These are phyloP conservation scores for Yamadazyma tumulicola DNA, from an alignment of 805 yeast species.

Conservation along the genomic window DNA sequence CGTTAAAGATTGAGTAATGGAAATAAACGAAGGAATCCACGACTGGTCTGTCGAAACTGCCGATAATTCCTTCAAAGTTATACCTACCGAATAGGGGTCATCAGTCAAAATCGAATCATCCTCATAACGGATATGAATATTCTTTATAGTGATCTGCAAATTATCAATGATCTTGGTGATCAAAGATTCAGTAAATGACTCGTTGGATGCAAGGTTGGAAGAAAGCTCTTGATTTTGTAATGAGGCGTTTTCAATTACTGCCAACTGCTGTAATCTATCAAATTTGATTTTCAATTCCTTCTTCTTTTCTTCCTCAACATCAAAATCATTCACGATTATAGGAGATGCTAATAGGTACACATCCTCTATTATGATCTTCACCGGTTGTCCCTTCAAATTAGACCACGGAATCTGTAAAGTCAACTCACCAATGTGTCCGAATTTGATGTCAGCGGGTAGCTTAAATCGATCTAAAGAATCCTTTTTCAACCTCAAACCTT, in stretches of 20 bases:
- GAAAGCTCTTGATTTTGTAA: constrained; percentile 24
- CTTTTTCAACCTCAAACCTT: constrained; percentile 72
- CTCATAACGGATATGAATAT: constrained; percentile 90
- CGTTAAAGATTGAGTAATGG: constrained; percentile 62
- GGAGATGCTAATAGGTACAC: constrained; percentile 83
- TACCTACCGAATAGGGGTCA: constrained; percentile 75
- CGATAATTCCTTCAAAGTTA: constrained; percentile 79
- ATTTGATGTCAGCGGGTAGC: constrained; percentile 80
- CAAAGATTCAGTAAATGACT: constrained; percentile 81
- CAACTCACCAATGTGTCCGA: constrained; percentile 87
- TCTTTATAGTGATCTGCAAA: constrained; percentile 83
- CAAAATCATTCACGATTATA: constrained; percentile 47
- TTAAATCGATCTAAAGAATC: constrained; percentile 86
- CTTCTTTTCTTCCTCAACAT: constrained; percentile 55
- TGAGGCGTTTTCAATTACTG: constrained; percentile 53
- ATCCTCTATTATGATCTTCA: constrained; percentile 80
- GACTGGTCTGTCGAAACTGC: constrained; percentile 84
- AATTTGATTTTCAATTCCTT: constrained; percentile 61
- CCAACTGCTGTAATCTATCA: constrained; percentile 64
- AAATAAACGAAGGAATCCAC: constrained; percentile 84
- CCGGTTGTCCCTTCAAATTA: constrained; percentile 88
- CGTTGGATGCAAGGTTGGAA: constrained; percentile 50
- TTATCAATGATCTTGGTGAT: constrained; percentile 90
- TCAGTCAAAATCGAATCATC: constrained; percentile 71
- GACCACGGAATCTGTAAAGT: constrained; percentile 97